A percentile compares a stretch with the other conserved stretches of the same genome.
Evolutionary conservation across 345 rosid genomes (phyloP).

Genomic region (Populus nigra): DNA sequence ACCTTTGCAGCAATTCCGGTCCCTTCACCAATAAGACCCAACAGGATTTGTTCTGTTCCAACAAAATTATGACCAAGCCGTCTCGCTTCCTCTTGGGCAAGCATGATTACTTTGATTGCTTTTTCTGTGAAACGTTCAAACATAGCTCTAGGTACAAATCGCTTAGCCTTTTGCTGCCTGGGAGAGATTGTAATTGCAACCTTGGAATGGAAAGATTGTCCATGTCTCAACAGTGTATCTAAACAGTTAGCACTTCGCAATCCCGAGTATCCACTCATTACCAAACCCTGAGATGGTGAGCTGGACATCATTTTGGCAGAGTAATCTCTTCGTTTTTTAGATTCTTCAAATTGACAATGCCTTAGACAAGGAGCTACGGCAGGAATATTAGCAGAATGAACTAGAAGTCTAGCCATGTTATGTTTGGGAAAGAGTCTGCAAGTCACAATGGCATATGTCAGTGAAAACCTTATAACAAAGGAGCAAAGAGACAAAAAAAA

Average conservation of each 20-base stretch:
- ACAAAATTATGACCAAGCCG: slow-evolving; percentile 97
- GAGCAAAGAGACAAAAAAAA: neutral
- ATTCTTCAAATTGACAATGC: slow-evolving; percentile 40
- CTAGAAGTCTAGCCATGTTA: slow-evolving; percentile 67
- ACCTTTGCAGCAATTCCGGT: slow-evolving; percentile 96
- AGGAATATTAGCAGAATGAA: slow-evolving; percentile 46
- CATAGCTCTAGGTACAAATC: slow-evolving; percentile 67
- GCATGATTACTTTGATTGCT: slow-evolving; percentile 94
- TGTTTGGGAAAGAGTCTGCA: slow-evolving; percentile 42
- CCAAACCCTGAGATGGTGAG: slow-evolving; percentile 36
- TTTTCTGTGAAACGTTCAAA: slow-evolving; percentile 94
- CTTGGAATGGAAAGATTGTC: slow-evolving; percentile 45
- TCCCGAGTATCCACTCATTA: slow-evolving; percentile 53
- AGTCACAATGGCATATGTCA: slow-evolving; percentile 7
- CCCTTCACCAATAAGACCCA: slow-evolving; percentile 94
- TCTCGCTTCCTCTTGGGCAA: slow-evolving; percentile 94
- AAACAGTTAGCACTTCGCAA: slow-evolving; percentile 51
- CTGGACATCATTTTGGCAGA: slow-evolving; percentile 45
- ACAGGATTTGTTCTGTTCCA: slow-evolving; percentile 87
- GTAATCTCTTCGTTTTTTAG: slow-evolving; percentile 42
- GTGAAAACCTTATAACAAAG: neutral
- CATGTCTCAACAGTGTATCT: slow-evolving; percentile 34
- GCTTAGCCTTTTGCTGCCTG: slow-evolving; percentile 44
- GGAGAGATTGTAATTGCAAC: slow-evolving; percentile 40
- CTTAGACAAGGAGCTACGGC: slow-evolving; percentile 39